Conservation (phyloP, 2,329 filamentous ascomycete genomes). For the Ceratocystis albifundus region DNA sequence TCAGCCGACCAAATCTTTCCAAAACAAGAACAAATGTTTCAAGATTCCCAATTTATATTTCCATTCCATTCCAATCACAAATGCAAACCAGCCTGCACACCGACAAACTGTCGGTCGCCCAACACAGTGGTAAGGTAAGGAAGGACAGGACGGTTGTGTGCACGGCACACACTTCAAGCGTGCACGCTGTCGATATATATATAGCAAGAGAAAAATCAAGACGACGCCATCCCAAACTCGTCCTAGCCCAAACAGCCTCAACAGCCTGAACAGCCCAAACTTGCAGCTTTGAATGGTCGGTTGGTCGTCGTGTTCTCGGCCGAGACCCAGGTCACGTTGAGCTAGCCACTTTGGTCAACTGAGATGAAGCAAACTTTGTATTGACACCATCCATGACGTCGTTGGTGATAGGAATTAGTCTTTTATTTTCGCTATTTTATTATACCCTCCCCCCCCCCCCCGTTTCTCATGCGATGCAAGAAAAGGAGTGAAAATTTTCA, state of each 20-base stretch:
- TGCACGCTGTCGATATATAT: too few species aligned
- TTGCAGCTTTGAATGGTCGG: too few species aligned
- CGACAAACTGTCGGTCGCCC: background rate
- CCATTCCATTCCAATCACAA: slow-evolving; percentile 9
- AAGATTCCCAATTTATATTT: background rate
- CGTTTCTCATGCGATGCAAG: too few species aligned
- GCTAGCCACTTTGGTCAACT: background rate
- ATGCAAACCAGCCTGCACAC: background rate
- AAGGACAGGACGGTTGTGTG: too few species aligned
- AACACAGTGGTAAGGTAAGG: background rate
- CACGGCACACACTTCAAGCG: too few species aligned
- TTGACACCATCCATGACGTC: background rate
- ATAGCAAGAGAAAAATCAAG: too few species aligned
- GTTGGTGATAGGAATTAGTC: background rate
- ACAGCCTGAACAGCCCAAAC: too few species aligned
- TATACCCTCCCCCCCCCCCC: too few species aligned
- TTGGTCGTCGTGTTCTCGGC: background rate
- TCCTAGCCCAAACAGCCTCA: too few species aligned
- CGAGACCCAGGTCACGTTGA: background rate
- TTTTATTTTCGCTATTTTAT: too few species aligned
- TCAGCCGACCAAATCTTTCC: background rate
- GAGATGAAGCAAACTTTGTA: slow-evolving; percentile 2
- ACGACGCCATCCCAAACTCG: too few species aligned
- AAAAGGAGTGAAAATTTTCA: too few species aligned
- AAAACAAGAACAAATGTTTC: background rate